phyloP scores from a whole-genome alignment of 495 filamentous ascomycete genomes.

The Ascodesmis nigricans region DNA sequence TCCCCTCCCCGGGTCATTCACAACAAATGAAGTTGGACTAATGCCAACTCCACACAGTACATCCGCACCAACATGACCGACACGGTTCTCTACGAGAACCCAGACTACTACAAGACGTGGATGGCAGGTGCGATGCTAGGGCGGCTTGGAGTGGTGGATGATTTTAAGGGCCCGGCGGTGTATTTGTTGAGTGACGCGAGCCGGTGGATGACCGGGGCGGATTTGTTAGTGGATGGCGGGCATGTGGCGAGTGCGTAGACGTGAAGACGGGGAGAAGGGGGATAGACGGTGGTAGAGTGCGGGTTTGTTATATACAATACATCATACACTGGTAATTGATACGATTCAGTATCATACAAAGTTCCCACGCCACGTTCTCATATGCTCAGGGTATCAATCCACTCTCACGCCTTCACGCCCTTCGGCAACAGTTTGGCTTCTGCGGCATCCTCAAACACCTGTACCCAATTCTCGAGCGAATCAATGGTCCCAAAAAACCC shows the following conservation, averaged over 20 bases:
- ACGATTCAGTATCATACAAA: too few relatives aligned
- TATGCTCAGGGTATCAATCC: too few relatives aligned
- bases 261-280: too few relatives aligned
- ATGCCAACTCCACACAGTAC: conserved; percentile 4
- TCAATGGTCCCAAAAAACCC: conserved; percentile 1
- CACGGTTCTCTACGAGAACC: conserved; percentile 4
- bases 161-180: conserved; percentile 26
- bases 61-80: conserved; percentile 14
- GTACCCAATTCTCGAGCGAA: neutral
- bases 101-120: conserved; percentile 21
- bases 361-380: too few relatives aligned
- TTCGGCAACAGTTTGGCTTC: neutral
- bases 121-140: conserved; percentile 20
- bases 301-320: too few relatives aligned
- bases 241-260: conserved; percentile 21
- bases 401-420: too few relatives aligned
- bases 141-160: conserved; percentile 24
- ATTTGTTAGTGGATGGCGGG: conserved; percentile 17
- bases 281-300: too few relatives aligned
- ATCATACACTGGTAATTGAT: too few relatives aligned
- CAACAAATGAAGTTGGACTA: neutral
- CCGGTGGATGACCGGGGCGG: conserved; percentile 21
- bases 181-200: conserved; percentile 28
- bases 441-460: neutral
- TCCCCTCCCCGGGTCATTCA: too few relatives aligned